Evolutionary conservation across 805 yeast genomes (phyloP), one percentile per base, ranked within the genome.

Genomic region (Cyberlindnera xylosilytica): DNA sequence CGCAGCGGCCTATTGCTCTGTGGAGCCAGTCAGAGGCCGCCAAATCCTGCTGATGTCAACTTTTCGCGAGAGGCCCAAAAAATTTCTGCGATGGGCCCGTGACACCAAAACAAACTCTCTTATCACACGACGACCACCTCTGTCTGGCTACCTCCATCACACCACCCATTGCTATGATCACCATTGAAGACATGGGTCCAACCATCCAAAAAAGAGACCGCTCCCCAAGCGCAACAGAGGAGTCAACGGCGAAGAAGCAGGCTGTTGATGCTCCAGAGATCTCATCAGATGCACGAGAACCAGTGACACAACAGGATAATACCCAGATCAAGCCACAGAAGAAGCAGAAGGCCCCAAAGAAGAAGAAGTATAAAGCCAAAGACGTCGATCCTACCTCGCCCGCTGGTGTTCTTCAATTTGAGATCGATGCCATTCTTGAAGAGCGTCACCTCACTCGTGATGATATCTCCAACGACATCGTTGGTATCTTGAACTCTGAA

Each of bases 331-430:
- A 28, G 36, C 19, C 35, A 35, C 19, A 33, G 39, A 34, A 22
- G 39, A 34, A 20, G 15, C 36, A 30, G 22, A 38, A 40, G 45
- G 18, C 20, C 12, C 37, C 34, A 39, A 52, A 65, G 52, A 59
- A 62, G 42, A 68, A 71, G 42, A 75, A 78, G 57, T 78, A 77
- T 55, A 83, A 81, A 55, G 79, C 76, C 24, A 82, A 82, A 52
- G 75, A 73, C 8, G 72, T 74, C 11, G 97, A 89, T 46, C 74
- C 83, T 24, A 86, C 95, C 0, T 76, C 93, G 1, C 87, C 95
- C 7, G 65, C 80, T 29, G 97, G 97, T 7, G 85, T 87, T 6
- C 70, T 91, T 33, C 76, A 80, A 49, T 69, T 69, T 47, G 97
- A 90, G 60, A 86, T 90, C 44, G 72, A 76, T 26, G 80, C 76